Evolutionary conservation across 805 yeast species (phyloP).

Genomic region (Saccharomycopsis fodiens): DNA sequence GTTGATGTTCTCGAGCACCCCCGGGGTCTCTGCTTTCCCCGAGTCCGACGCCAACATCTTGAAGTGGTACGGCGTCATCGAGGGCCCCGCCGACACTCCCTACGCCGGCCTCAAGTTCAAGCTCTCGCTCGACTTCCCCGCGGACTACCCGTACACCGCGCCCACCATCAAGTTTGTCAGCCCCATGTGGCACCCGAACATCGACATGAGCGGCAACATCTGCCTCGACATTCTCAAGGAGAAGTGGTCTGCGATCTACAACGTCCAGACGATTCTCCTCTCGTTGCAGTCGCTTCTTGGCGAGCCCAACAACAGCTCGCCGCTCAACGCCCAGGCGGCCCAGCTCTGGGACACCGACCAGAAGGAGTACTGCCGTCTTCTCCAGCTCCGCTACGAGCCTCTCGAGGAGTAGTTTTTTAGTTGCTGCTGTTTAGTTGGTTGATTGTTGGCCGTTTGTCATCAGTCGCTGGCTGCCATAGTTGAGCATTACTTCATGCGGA

Average conservation of each 20-base stretch:
- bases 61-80: conserved; percentile 50
- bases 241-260: conserved; percentile 57
- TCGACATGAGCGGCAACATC: conserved; percentile 56
- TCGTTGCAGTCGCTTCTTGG: conserved; percentile 53
- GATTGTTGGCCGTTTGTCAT: too few species aligned
- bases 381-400: conserved; percentile 20
- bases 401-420: conserved; percentile 15
- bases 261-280: conserved; percentile 51
- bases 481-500: too few species aligned
- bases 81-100: conserved; percentile 51
- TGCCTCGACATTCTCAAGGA: conserved; percentile 59
- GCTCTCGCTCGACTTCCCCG: conserved; percentile 43
- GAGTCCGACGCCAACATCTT: conserved; percentile 43
- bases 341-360: conserved; percentile 41
- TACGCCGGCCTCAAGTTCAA: conserved; percentile 48
- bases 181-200: conserved; percentile 62
- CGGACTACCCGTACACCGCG: conserved; percentile 50
- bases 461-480: too few species aligned
- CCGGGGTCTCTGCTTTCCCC: conserved; percentile 51
- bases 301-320: conserved; percentile 54
- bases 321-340: conserved; percentile 52
- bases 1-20: conserved; percentile 40
- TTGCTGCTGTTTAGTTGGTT: too few species aligned
- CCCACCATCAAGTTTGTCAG: conserved; percentile 49
- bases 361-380: conserved; percentile 29